These are phyloP conservation scores for Neospermospora avenae DNA, from an alignment of 2,329 filamentous ascomycete genomes.

Conservation along the genomic window DNA sequence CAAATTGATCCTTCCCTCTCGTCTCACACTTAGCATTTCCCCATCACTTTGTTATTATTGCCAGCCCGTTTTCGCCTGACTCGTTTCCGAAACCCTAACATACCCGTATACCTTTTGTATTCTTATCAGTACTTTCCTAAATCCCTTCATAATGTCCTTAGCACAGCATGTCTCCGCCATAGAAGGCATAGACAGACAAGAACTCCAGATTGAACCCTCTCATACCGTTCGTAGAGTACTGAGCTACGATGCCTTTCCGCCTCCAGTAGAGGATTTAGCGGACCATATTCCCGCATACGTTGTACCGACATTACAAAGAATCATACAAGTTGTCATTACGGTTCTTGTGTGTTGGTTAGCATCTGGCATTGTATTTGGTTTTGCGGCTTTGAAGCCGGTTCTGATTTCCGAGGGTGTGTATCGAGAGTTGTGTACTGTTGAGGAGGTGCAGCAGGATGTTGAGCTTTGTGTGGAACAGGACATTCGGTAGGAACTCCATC, in stretches of 20 bases:
- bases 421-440: constrained; percentile 10
- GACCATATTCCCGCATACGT: constrained; percentile 11
- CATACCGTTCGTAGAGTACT: constrained; percentile 3
- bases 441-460: constrained; percentile 11
- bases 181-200: constrained; percentile 11
- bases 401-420: constrained; percentile 14
- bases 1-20: not conserved
- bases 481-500: constrained; percentile 5
- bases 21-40: not conserved
- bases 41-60: not conserved
- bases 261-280: constrained; percentile 7
- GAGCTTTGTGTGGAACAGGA: constrained; percentile 16
- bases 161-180: constrained; percentile 14
- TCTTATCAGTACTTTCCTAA: not conserved
- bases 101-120: not conserved
- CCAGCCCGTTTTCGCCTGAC: not conserved
- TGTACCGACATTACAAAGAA: not conserved
- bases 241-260: constrained; percentile 11
- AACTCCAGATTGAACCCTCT: not conserved
- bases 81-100: not conserved
- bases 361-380: constrained; percentile 15
- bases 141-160: constrained; percentile 10
- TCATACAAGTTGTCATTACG: constrained; percentile 9
- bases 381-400: constrained; percentile 15
- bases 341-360: constrained; percentile 12